Evolutionary conservation across 208 protist genomes (phyloP), one percentile per base, ranked within the genome.

Genomic region (Trypanosomatidae sp.): DNA sequence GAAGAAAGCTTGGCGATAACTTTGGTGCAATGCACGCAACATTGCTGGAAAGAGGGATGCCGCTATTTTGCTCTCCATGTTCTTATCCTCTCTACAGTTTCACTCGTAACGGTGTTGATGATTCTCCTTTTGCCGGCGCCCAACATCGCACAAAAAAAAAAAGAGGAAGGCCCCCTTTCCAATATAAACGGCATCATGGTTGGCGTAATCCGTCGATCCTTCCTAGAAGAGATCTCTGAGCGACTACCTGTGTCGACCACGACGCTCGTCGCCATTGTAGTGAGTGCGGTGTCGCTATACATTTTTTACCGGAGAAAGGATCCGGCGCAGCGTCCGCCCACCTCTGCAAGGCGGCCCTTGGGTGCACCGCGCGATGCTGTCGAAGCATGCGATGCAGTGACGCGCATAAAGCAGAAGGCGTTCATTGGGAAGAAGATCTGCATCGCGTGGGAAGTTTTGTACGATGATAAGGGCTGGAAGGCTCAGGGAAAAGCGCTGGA

Each of bases 371-470:
- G 55, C 36, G 66, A 59, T 56, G 66, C 17, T 22, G 30, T 47
- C 15, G 81, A 77, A 70, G 47, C 49, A 19, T 41, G 39, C 30
- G 76, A 78, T 36, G 71, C 84, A 6, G 47, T 90, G 52, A 69
- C 25, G 44, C 73, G 62, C 43, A 79, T 93, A 50, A 83, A 75
- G 52, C 58, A 81, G 13, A 73, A 82, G 19, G 47, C 81, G 43
- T 90, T 96, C 74, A 55, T 81, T 25, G 87, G 84, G 1, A 76
- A 70, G 25, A 86, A 82, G 55, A 69, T 96, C 30, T 94, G 91
- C 77, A 75, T 93, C 62, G 80, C 81, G 5, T 93, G 87, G 86
- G 91, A 96, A 47, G 82, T 91, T 53, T 76, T 96, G 36, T 68
- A 71, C 65, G 80, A 87, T 3, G 71, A 80, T 41, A 80, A 74